Evolutionary conservation across 2,329 filamentous ascomycete genomes (phyloP).

Genomic region (Fusarium devonianum): DNA sequence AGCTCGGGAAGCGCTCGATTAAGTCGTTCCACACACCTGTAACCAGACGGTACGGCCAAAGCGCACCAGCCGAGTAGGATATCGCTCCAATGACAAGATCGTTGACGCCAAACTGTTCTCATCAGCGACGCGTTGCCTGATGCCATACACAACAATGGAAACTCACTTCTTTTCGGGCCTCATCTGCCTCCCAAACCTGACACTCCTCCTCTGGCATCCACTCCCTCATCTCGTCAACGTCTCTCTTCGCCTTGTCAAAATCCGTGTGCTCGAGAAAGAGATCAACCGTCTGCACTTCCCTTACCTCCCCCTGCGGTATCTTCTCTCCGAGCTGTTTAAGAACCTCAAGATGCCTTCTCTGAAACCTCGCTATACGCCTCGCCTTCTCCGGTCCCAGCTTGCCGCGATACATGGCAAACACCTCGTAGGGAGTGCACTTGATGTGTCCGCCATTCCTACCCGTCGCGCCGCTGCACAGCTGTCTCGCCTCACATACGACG

Average conservation of each 20-base stretch:
- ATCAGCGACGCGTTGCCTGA: no score
- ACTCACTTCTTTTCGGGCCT: slow-evolving; percentile 44
- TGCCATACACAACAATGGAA: background rate
- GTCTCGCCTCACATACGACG: slow-evolving; percentile 59
- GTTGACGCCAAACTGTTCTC: slow-evolving; percentile 47
- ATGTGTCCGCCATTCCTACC: slow-evolving; percentile 62
- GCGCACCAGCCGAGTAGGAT: slow-evolving; percentile 55
- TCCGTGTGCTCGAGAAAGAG: slow-evolving; percentile 50
- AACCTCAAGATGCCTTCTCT: slow-evolving; percentile 51
- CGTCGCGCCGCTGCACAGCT: slow-evolving; percentile 59
- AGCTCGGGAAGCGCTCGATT: slow-evolving; percentile 43
- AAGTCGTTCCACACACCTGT: slow-evolving; percentile 55
- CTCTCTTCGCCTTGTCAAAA: slow-evolving; percentile 43
- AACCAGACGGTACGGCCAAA: slow-evolving; percentile 61
- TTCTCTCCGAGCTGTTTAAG: slow-evolving; percentile 49
- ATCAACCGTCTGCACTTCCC: slow-evolving; percentile 57
- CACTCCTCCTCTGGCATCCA: slow-evolving; percentile 53
- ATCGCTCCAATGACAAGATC: slow-evolving; percentile 51
- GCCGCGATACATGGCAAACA: slow-evolving; percentile 47
- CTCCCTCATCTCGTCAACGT: slow-evolving; percentile 45
- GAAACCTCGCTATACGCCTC: slow-evolving; percentile 51
- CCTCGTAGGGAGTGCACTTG: slow-evolving; percentile 54
- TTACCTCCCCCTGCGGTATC: slow-evolving; percentile 50
- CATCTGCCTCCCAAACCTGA: slow-evolving; percentile 44
- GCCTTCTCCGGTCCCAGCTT: slow-evolving; percentile 48